Percentiles rank a stretch among this genome's conserved stretches.
Conservation (phyloP, 495 filamentous ascomycete genomes). For the Cercophora newfieldiana region DNA sequence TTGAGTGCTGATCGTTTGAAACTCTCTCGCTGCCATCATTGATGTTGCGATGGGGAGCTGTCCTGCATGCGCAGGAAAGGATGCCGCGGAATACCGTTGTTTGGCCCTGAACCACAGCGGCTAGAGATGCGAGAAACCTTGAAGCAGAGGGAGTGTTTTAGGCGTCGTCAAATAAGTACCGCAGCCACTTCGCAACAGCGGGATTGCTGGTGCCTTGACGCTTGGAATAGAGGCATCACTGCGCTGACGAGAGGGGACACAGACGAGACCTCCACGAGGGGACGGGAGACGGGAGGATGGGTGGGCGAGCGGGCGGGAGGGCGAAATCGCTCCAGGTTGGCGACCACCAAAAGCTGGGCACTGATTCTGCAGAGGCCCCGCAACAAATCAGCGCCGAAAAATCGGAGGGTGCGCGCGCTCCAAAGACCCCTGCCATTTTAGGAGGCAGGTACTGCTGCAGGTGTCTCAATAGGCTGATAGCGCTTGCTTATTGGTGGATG, state of each 20-base stretch:
- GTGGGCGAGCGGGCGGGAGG: not conserved
- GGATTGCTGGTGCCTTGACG: slow-evolving; percentile 3
- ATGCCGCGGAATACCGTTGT: not conserved
- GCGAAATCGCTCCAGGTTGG: not conserved
- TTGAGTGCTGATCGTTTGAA: not conserved
- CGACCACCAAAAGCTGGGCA: not conserved
- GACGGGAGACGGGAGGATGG: not conserved
- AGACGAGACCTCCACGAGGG: too few relatives aligned
- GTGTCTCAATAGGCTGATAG: slow-evolving; percentile 24
- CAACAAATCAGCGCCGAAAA: slow-evolving; percentile 15
- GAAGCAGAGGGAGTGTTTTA: not conserved
- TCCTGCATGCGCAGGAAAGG: too few relatives aligned
- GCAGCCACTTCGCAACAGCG: slow-evolving; percentile 7
- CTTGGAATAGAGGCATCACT: slow-evolving; percentile 8
- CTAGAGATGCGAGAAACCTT: not conserved
- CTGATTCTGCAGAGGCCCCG: not conserved
- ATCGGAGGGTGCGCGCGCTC: slow-evolving; percentile 9
- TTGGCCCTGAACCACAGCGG: slow-evolving; percentile 2
- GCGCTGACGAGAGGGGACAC: not conserved
- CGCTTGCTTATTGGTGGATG: slow-evolving; percentile 20
- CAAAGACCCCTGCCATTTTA: slow-evolving; percentile 22
- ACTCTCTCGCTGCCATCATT: not conserved
- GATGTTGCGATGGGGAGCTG: too few relatives aligned
- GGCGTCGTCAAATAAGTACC: not conserved
- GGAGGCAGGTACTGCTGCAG: slow-evolving; percentile 9